phyloP scores from a whole-genome alignment of 1,139 yeast species.

The Debaryomyces fabryi region DNA sequence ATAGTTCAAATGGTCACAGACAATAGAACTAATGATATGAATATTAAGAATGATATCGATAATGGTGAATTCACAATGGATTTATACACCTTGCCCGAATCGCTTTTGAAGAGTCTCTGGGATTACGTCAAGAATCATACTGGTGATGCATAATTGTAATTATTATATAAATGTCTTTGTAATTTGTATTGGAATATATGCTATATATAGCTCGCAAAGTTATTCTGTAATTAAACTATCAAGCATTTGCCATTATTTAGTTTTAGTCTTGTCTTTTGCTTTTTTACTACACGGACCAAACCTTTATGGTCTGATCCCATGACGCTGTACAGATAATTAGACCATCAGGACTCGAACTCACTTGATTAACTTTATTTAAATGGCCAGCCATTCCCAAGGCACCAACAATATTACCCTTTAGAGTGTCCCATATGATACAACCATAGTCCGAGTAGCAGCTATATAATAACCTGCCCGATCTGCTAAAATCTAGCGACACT shows the following conservation, averaged over 20 bases:
- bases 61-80: slow-evolving; percentile 98
- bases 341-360: slow-evolving; percentile 75
- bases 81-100: slow-evolving; percentile 89
- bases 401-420: slow-evolving; percentile 68
- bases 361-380: slow-evolving; percentile 61
- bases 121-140: slow-evolving; percentile 82
- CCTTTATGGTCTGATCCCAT: slow-evolving; percentile 68
- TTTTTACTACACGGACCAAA: slow-evolving; percentile 53
- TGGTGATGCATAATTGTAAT: slow-evolving; percentile 32
- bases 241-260: background rate
- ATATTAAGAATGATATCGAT: slow-evolving; percentile 91
- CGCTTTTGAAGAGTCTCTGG: slow-evolving; percentile 89
- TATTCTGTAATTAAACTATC: background rate
- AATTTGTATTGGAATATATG: slow-evolving; percentile 6
- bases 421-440: slow-evolving; percentile 77
- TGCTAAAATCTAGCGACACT: slow-evolving; percentile 70
- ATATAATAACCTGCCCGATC: slow-evolving; percentile 74
- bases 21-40: slow-evolving; percentile 94
- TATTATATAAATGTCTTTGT: slow-evolving; percentile 1
- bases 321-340: slow-evolving; percentile 70
- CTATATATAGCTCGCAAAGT: background rate
- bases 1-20: slow-evolving; percentile 98
- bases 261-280: background rate
- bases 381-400: slow-evolving; percentile 57
- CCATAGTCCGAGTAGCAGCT: slow-evolving; percentile 77